Conservation (phyloP, 2,329 filamentous ascomycete species). For the Colletotrichum kahawae region DNA sequence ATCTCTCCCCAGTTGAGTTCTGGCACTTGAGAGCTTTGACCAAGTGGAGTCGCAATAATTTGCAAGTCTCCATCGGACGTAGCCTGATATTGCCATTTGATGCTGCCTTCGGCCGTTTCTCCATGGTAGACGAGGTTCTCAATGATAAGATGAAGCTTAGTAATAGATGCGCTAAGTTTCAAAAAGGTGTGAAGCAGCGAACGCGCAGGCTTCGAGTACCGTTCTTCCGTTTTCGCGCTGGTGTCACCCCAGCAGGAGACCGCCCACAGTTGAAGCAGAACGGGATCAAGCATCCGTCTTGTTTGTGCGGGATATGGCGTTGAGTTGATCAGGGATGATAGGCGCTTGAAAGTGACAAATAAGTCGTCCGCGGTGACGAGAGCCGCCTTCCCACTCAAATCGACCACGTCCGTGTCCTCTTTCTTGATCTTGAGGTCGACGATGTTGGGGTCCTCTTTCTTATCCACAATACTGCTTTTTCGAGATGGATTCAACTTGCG, state of each 20-base stretch:
- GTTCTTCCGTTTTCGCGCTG: conserved; percentile 35
- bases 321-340: conserved; percentile 62
- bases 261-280: conserved; percentile 68
- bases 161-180: conserved; percentile 56
- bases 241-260: conserved; percentile 56
- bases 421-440: conserved; percentile 23
- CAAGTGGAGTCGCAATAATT: conserved; percentile 39
- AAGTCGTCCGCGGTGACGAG: conserved; percentile 55
- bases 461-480: conserved; percentile 20
- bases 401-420: conserved; percentile 43
- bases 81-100: conserved; percentile 58
- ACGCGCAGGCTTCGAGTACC: conserved; percentile 50
- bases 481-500: conserved; percentile 51
- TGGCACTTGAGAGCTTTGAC: conserved; percentile 1
- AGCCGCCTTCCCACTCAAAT: conserved; percentile 47
- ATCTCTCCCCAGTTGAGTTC: conserved; percentile 48
- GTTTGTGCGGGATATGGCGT: conserved; percentile 72
- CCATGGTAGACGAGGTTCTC: conserved; percentile 63
- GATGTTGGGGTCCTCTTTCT: conserved; percentile 23
- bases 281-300: conserved; percentile 62
- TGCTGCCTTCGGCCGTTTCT: conserved; percentile 32
- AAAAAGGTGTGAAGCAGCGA: conserved; percentile 62
- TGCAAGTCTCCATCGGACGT: conserved; percentile 55
- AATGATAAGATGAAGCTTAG: conserved; percentile 54
- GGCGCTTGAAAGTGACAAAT: conserved; percentile 54